A percentile compares a stretch with the other conserved stretches of the same genome.
Evolutionary conservation across 2,329 filamentous ascomycete genomes (phyloP).

Genomic region (Ophiostoma fasciatum): DNA sequence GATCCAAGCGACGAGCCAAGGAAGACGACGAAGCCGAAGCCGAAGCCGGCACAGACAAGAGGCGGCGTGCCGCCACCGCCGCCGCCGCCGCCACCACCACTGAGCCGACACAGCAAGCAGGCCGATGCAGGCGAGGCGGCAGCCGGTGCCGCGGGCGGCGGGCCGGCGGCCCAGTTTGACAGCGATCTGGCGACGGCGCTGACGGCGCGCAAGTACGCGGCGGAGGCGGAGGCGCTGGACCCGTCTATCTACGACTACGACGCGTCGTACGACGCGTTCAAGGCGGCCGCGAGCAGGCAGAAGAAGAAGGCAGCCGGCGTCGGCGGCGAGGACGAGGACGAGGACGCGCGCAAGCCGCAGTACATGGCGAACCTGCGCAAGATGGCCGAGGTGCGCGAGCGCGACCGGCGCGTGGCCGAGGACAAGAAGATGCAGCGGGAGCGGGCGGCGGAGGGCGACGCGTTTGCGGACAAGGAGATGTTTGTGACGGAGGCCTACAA

Average conservation of each 20-base stretch:
- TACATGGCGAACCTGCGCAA: constrained; percentile 65
- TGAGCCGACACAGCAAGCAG: constrained; percentile 29
- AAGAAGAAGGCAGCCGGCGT: constrained; percentile 31
- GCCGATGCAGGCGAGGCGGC: too few relatives aligned
- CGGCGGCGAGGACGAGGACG: constrained; percentile 39
- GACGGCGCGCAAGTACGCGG: constrained; percentile 46
- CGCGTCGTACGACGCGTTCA: constrained; percentile 62
- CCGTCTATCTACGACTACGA: constrained; percentile 77
- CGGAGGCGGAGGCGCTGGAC: constrained; percentile 52
- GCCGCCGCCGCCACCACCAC: constrained; percentile 28
- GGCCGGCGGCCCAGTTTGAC: constrained; percentile 33
- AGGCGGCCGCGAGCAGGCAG: constrained; percentile 42
- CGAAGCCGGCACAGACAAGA: background rate
- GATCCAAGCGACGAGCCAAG: too few relatives aligned
- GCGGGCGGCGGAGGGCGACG: constrained; percentile 65
- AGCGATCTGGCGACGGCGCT: constrained; percentile 54
- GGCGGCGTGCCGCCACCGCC: constrained; percentile 16
- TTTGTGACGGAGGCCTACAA: constrained; percentile 79
- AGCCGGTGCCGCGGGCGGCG: background rate
- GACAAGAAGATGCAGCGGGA: constrained; percentile 69
- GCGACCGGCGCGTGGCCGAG: constrained; percentile 62
- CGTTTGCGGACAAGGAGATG: constrained; percentile 69
- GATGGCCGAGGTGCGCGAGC: constrained; percentile 61
- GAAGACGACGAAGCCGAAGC: too few relatives aligned
- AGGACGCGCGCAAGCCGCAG: constrained; percentile 50